These are phyloP conservation scores for Nitzschia inconspicua DNA, from an alignment of 108 stramenopile species.

Conservation along the genomic window DNA sequence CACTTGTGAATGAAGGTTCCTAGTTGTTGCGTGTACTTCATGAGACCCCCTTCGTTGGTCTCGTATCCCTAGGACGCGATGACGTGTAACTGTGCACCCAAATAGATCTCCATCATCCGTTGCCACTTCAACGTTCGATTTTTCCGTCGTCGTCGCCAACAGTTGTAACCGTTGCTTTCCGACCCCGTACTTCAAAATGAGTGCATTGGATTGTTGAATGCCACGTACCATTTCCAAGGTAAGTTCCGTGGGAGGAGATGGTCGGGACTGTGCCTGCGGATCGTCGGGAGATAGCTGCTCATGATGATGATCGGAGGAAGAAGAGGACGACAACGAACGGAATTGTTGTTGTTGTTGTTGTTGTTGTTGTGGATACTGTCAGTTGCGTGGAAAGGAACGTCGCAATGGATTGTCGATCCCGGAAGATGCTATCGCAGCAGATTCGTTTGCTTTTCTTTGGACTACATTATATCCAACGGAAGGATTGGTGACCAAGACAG, in stretches of 20 bases:
- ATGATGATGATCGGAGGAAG: too few species aligned
- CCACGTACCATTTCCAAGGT: constrained; percentile 50
- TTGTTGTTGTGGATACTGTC: too few species aligned
- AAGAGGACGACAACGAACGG: too few species aligned
- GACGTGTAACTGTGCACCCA: constrained; percentile 72
- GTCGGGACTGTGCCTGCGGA: constrained; percentile 20
- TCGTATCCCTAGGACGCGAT: constrained; percentile 70
- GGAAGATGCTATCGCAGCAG: too few species aligned
- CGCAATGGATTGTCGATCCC: too few species aligned
- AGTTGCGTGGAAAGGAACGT: too few species aligned
- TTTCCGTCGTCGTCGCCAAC: constrained; percentile 34
- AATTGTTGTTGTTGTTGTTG: too few species aligned
- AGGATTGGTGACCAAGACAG: too few species aligned
- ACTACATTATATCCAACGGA: too few species aligned
- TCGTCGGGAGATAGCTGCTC: constrained; percentile 19
- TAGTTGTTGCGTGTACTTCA: constrained; percentile 71
- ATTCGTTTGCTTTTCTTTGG: too few species aligned
- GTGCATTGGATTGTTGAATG: constrained; percentile 53
- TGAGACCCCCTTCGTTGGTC: constrained; percentile 69
- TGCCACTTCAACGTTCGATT: constrained; percentile 78
- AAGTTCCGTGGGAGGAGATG: constrained; percentile 37
- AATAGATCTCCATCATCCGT: constrained; percentile 77
- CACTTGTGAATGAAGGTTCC: constrained; percentile 32
- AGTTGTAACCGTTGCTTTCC: constrained; percentile 45
- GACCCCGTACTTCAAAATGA: constrained; percentile 59